A percentile compares a stretch with the other conserved stretches of the same genome.
Conservation (phyloP, 805 yeast species). For the Yarrowia sp. region DNA sequence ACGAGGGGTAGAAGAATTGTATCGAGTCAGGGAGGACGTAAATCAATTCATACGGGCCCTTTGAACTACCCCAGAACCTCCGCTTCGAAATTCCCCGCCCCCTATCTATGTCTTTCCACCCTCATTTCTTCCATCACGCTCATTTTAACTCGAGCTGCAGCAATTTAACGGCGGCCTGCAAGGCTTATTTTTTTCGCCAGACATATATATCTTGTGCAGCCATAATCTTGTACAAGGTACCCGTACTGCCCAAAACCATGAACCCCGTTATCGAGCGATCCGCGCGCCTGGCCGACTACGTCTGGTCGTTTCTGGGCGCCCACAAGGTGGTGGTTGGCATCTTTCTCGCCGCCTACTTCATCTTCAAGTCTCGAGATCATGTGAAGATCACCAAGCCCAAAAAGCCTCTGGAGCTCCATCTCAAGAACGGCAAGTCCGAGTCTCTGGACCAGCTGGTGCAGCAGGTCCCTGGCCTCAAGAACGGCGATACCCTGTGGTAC, state of each 20-base stretch:
- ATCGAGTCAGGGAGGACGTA: too few species aligned
- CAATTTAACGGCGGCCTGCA: slow-evolving; percentile 22
- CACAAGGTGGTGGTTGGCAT: slow-evolving; percentile 14
- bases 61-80: too few species aligned
- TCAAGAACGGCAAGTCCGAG: slow-evolving; percentile 38
- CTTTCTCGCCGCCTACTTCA: slow-evolving; percentile 6
- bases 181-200: slow-evolving; percentile 14
- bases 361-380: slow-evolving; percentile 15
- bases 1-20: too few species aligned
- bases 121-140: background rate
- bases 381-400: slow-evolving; percentile 27
- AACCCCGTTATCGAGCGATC: slow-evolving; percentile 24
- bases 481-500: slow-evolving; percentile 60
- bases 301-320: slow-evolving; percentile 23
- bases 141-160: background rate
- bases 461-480: slow-evolving; percentile 56
- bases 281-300: slow-evolving; percentile 26
- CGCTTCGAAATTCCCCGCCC: too few species aligned
- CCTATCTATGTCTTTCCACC: too few species aligned
- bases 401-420: slow-evolving; percentile 41
- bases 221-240: background rate
- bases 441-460: slow-evolving; percentile 50
- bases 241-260: background rate
- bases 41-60: too few species aligned
- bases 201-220: background rate